phyloP scores from a whole-genome alignment of 352 stramenopile genomes.

The Lagenidium giganteum region DNA sequence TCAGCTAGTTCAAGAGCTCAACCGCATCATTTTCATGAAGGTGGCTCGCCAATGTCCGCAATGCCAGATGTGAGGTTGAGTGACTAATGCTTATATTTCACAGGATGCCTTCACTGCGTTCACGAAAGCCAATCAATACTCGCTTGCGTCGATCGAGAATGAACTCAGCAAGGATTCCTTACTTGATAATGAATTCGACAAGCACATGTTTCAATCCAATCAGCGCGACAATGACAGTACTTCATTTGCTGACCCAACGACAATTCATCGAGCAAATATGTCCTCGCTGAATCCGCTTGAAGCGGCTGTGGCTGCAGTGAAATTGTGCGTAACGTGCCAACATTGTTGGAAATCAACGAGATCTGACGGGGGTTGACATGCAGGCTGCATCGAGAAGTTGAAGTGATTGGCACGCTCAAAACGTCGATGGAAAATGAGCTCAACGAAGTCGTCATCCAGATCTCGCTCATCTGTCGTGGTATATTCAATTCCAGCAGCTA shows the following conservation, averaged over 20 bases:
- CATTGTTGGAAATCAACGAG: conserved; percentile 1
- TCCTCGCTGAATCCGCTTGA: conserved; percentile 33
- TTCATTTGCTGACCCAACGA: conserved; percentile 14
- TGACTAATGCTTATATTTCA: background rate
- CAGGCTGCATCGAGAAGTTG: conserved; percentile 70
- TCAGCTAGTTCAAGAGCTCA: conserved; percentile 63
- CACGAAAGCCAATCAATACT: conserved; percentile 65
- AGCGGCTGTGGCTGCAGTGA: conserved; percentile 50
- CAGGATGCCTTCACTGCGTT: conserved; percentile 59
- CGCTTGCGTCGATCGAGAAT: conserved; percentile 58
- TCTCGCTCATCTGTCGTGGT: conserved; percentile 62
- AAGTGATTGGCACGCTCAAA: conserved; percentile 71
- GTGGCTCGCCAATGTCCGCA: conserved; percentile 14
- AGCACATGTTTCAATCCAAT: conserved; percentile 32
- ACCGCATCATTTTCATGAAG: conserved; percentile 73
- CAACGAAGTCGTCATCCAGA: conserved; percentile 44
- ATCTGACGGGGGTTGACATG: background rate
- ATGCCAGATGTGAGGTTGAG: no score
- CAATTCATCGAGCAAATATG: no score
- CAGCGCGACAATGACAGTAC: conserved; percentile 19
- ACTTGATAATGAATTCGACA: conserved; percentile 63
- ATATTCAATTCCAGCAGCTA: conserved; percentile 74
- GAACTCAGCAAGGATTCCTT: conserved; percentile 57
- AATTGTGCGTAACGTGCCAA: conserved; percentile 61
- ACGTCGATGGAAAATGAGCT: conserved; percentile 64